These are phyloP conservation scores for Sugiyamaella castrensis DNA, from an alignment of 1,139 yeast species.

Conservation along the genomic window DNA sequence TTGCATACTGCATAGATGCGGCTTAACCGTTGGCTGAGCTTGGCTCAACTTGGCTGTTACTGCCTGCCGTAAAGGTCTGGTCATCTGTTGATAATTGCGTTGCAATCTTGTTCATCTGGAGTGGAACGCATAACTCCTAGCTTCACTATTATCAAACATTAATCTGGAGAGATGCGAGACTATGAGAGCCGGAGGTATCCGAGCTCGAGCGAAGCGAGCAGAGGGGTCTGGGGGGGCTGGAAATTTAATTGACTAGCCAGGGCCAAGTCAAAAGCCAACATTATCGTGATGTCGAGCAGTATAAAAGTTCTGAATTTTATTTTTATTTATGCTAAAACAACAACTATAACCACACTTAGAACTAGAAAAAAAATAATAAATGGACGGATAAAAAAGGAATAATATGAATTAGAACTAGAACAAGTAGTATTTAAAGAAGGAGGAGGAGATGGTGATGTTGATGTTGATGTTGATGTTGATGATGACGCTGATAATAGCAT, in stretches of 20 bases:
- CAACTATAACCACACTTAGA: slow-evolving; percentile 1
- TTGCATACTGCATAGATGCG: no score
- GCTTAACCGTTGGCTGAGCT: no score
- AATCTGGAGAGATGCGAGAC: no score
- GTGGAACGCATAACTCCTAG: background rate
- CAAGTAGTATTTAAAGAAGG: background rate
- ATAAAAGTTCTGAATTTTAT: background rate
- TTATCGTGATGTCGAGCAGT: background rate
- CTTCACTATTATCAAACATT: background rate
- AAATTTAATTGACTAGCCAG: no score
- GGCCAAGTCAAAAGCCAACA: background rate
- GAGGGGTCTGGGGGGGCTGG: background rate
- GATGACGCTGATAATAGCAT: background rate
- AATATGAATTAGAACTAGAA: background rate
- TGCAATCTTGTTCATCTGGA: no score
- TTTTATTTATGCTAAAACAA: slow-evolving; percentile 6
- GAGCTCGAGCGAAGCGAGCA: no score
- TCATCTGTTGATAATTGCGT: no score
- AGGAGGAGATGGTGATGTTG: background rate
- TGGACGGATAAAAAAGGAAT: background rate
- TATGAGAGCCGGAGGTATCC: no score
- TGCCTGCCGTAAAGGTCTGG: no score
- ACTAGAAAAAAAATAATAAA: background rate
- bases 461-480: background rate
- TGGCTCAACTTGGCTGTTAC: no score